A percentile compares a stretch with the other conserved stretches of the same genome.
phyloP scores from a whole-genome alignment of 2,329 filamentous ascomycete genomes.

The Huntiella bhutanensis region DNA sequence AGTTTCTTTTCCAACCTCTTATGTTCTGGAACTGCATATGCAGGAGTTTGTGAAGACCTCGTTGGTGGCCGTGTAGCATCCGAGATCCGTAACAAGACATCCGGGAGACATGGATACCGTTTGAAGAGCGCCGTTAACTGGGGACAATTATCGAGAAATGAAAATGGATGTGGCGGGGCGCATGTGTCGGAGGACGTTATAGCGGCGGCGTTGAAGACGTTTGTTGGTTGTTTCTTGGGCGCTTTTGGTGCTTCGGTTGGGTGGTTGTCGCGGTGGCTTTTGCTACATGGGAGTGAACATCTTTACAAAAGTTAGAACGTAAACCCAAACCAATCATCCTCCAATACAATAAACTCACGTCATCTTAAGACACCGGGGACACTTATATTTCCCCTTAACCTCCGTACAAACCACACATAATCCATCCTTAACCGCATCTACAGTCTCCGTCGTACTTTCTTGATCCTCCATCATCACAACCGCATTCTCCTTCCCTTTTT shows the following conservation, averaged over 20 bases:
- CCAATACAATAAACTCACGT: slow-evolving; percentile 29
- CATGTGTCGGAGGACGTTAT: slow-evolving; percentile 6
- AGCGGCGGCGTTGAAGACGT: slow-evolving; percentile 7
- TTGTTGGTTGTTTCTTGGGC: slow-evolving; percentile 13
- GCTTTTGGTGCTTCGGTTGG: slow-evolving; percentile 22
- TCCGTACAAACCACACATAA: slow-evolving; percentile 34
- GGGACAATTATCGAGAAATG: slow-evolving; percentile 29
- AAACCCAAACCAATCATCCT: neutral
- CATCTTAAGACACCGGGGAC: slow-evolving; percentile 35
- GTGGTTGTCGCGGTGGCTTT: slow-evolving; percentile 30
- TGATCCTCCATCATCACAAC: neutral
- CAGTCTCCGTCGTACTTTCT: neutral
- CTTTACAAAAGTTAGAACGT: slow-evolving; percentile 18
- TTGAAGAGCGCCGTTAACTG: slow-evolving; percentile 32
- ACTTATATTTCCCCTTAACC: slow-evolving; percentile 41
- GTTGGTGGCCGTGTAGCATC: slow-evolving; percentile 29
- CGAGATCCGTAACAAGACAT: slow-evolving; percentile 29
- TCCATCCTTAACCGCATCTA: neutral
- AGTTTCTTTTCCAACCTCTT: slow-evolving; percentile 18
- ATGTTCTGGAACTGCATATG: slow-evolving; percentile 9
- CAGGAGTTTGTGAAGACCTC: slow-evolving; percentile 5
- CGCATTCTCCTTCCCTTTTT: neutral
- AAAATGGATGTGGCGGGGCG: slow-evolving; percentile 26
- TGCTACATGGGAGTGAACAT: slow-evolving; percentile 41
- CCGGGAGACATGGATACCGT: slow-evolving; percentile 30